These are phyloP conservation scores for Pseudocercospora macadamiae DNA, from an alignment of 2,329 filamentous ascomycete genomes.

Conservation along the genomic window DNA sequence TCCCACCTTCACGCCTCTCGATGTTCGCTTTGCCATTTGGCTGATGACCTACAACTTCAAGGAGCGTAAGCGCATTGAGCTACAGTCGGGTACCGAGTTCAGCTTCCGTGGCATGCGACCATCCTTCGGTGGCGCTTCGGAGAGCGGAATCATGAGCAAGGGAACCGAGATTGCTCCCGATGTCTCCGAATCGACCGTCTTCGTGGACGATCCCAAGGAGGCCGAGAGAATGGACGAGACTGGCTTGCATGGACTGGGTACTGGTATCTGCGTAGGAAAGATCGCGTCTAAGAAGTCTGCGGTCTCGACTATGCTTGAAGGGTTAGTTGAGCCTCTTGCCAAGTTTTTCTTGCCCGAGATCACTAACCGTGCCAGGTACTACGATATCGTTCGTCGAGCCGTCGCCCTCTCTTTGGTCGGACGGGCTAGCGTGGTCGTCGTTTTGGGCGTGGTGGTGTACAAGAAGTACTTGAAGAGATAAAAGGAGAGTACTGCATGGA, in stretches of 20 bases:
- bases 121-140: slow-evolving; percentile 33
- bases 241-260: slow-evolving; percentile 50
- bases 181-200: slow-evolving; percentile 17
- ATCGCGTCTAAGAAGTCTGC: slow-evolving; percentile 44
- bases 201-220: slow-evolving; percentile 12
- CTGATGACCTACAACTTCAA: slow-evolving; percentile 62
- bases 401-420: slow-evolving; percentile 49
- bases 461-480: slow-evolving; percentile 14
- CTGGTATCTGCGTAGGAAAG: slow-evolving; percentile 42
- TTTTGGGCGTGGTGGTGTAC: slow-evolving; percentile 24
- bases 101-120: slow-evolving; percentile 26
- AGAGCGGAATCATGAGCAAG: slow-evolving; percentile 22
- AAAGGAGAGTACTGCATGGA: too few relatives aligned
- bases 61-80: slow-evolving; percentile 49
- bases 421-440: slow-evolving; percentile 30
- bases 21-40: slow-evolving; percentile 63
- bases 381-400: slow-evolving; percentile 53
- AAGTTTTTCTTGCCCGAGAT: slow-evolving; percentile 32
- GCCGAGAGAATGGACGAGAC: slow-evolving; percentile 45
- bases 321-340: slow-evolving; percentile 38
- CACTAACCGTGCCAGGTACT: slow-evolving; percentile 46
- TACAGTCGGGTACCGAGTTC: slow-evolving; percentile 35
- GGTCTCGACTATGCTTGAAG: slow-evolving; percentile 55
- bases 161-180: background rate
- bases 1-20: slow-evolving; percentile 67